Conservation (phyloP, 73 alveolate genomes). For the Diophrys appendiculata region DNA sequence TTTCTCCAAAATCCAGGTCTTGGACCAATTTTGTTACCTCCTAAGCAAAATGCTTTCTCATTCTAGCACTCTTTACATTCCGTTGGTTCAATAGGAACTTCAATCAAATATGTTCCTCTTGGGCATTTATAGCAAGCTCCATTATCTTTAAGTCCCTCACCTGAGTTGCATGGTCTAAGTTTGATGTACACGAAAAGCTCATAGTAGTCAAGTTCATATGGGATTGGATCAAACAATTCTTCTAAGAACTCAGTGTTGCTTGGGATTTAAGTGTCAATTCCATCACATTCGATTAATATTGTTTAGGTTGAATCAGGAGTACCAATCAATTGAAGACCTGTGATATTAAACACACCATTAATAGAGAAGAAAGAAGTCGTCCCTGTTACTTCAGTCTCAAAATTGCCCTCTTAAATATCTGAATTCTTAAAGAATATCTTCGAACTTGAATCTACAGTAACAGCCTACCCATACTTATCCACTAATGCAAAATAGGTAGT, state of each 20-base stretch:
- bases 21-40: conserved; percentile 67
- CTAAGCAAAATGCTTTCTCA: conserved; percentile 55
- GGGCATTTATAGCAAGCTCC: conserved; percentile 71
- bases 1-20: conserved; percentile 71
- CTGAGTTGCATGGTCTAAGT: conserved; percentile 59
- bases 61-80: conserved; percentile 53
- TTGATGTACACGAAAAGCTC: conserved; percentile 23
- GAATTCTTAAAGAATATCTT: conserved; percentile 8
- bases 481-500: conserved; percentile 52
- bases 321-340: conserved; percentile 53
- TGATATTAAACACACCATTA: conserved; percentile 57
- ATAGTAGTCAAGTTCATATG: conserved; percentile 11
- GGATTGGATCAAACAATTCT: neutral
- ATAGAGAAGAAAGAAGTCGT: conserved; percentile 46
- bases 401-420: conserved; percentile 8
- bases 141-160: conserved; percentile 64
- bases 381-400: conserved; percentile 48
- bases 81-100: conserved; percentile 47
- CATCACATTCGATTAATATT: neutral
- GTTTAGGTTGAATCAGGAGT: conserved; percentile 45
- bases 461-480: conserved; percentile 60
- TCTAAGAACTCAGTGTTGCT: neutral
- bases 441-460: conserved; percentile 47
- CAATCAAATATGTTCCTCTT: conserved; percentile 51
- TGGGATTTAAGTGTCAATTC: conserved; percentile 16